phyloP scores from a whole-genome alignment of 2,329 filamentous ascomycete genomes.

The Colletotrichum higginsianum region DNA sequence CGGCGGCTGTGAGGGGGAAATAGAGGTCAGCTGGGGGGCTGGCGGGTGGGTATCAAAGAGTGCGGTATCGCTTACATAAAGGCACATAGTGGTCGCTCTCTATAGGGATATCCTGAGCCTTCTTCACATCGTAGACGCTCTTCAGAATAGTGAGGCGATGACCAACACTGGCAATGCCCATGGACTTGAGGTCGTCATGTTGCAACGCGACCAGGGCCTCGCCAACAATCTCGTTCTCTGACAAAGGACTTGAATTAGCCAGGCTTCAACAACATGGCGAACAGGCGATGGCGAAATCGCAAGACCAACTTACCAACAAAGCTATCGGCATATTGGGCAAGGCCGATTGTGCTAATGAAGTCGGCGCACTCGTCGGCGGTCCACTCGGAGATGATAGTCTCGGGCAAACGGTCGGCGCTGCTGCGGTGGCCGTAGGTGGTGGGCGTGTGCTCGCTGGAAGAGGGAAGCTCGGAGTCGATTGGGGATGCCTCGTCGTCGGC shows the following conservation, averaged over 20 bases:
- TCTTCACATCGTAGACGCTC: conserved; percentile 96
- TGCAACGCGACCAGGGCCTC: conserved; percentile 90
- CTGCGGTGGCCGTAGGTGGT: conserved; percentile 81
- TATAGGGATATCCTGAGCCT: conserved; percentile 90
- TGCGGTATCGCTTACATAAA: conserved; percentile 75
- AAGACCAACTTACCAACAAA: conserved; percentile 79
- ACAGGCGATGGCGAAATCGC: background rate
- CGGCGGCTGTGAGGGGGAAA: conserved; percentile 76
- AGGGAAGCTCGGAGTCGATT: conserved; percentile 80
- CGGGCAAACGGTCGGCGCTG: conserved; percentile 77
- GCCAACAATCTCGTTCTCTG: conserved; percentile 95
- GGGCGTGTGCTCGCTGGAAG: conserved; percentile 80
- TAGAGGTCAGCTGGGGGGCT: conserved; percentile 22
- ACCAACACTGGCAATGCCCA: conserved; percentile 93
- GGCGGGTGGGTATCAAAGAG: background rate
- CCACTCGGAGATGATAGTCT: conserved; percentile 85
- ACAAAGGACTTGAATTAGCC: conserved; percentile 21
- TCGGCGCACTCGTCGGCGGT: conserved; percentile 90
- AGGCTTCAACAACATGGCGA: background rate
- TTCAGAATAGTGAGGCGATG: conserved; percentile 96
- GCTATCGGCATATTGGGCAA: conserved; percentile 85
- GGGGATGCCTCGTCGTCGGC: conserved; percentile 79
- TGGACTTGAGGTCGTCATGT: conserved; percentile 94
- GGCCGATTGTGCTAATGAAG: conserved; percentile 84
- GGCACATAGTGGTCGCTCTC: conserved; percentile 96